These are phyloP conservation scores for Escallonia rubra DNA, from an alignment of 129 eudicot species.

Conservation along the genomic window DNA sequence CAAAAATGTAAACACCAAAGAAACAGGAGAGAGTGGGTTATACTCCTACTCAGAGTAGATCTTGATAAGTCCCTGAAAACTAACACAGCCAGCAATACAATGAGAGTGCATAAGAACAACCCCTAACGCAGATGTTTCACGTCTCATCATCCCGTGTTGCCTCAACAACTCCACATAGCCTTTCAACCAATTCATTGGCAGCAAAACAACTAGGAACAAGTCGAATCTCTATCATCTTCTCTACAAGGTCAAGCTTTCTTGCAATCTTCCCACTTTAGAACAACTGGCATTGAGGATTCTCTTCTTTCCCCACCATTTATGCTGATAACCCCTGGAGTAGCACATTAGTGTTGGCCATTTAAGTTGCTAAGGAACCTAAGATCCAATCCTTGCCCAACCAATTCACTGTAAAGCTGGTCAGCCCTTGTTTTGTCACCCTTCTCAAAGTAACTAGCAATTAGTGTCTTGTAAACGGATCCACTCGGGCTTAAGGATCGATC, in stretches of 20 bases:
- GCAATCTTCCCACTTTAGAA: slow-evolving; percentile 37
- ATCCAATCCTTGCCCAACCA: neutral
- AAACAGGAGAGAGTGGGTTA: slow-evolving; percentile 47
- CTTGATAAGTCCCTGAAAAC: slow-evolving; percentile 47
- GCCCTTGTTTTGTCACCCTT: slow-evolving; percentile 23
- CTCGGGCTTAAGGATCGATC: slow-evolving; percentile 30
- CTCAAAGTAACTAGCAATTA: slow-evolving; percentile 29
- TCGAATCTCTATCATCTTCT: slow-evolving; percentile 45
- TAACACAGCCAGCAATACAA: slow-evolving; percentile 61
- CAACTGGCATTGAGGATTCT: slow-evolving; percentile 40
- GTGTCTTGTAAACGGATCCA: slow-evolving; percentile 24
- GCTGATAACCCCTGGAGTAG: too few species aligned
- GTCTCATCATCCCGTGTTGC: slow-evolving; percentile 45
- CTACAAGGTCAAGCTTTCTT: slow-evolving; percentile 50
- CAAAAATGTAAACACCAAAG: slow-evolving; percentile 31
- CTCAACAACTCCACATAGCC: slow-evolving; percentile 37
- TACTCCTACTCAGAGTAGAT: slow-evolving; percentile 74
- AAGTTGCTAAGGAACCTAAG: too few species aligned
- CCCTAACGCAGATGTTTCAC: slow-evolving; percentile 49
- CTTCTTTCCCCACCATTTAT: too few species aligned
- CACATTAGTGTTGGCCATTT: too few species aligned
- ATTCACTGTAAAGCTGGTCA: slow-evolving; percentile 16
- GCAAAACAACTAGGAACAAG: slow-evolving; percentile 45
- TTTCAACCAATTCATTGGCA: slow-evolving; percentile 46
- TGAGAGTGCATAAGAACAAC: slow-evolving; percentile 41